Evolutionary conservation across 768 basidiomycete species (phyloP).

Genomic region (Suillus bovinus): DNA sequence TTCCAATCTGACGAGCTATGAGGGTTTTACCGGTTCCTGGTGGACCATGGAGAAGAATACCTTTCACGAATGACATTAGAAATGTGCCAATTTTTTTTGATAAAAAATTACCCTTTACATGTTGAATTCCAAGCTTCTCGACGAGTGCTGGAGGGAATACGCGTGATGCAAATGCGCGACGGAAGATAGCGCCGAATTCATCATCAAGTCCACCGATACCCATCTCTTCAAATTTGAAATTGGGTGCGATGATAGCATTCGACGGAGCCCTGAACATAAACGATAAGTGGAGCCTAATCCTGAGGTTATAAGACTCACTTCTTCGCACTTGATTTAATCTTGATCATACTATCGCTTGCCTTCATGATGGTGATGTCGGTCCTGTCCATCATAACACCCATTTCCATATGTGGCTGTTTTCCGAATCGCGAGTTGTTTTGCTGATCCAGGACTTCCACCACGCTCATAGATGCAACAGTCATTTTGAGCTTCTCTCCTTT

Average conservation of each 20-base stretch:
- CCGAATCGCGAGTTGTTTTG: conserved; percentile 47
- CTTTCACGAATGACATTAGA: conserved; percentile 37
- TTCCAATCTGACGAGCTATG: conserved; percentile 97
- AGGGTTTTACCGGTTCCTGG: conserved; percentile 99
- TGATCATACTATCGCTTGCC: conserved; percentile 77
- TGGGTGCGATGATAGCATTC: conserved; percentile 94
- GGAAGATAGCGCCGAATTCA: conserved; percentile 96
- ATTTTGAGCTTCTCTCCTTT: conserved; percentile 83
- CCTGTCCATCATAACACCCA: conserved; percentile 85
- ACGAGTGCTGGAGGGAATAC: conserved; percentile 98
- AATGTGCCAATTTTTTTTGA: neutral
- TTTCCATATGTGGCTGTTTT: conserved; percentile 35
- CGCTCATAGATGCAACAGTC: conserved; percentile 56
- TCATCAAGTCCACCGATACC: conserved; percentile 96
- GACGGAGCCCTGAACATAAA: conserved; percentile 64
- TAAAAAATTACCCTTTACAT: conserved; percentile 82
- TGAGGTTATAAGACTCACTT: conserved; percentile 52
- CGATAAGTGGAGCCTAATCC: conserved; percentile 6
- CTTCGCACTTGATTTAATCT: conserved; percentile 88
- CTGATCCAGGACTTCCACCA: conserved; percentile 62
- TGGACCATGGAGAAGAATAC: conserved; percentile 93
- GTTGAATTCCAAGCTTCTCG: conserved; percentile 96
- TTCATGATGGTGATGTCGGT: conserved; percentile 93
- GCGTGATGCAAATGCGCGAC: conserved; percentile 95
- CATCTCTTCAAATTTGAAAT: conserved; percentile 99